A percentile compares a stretch with the other conserved stretches of the same genome.
Evolutionary conservation across 805 yeast genomes (phyloP).

Genomic region (Saturnispora kantuleensis): DNA sequence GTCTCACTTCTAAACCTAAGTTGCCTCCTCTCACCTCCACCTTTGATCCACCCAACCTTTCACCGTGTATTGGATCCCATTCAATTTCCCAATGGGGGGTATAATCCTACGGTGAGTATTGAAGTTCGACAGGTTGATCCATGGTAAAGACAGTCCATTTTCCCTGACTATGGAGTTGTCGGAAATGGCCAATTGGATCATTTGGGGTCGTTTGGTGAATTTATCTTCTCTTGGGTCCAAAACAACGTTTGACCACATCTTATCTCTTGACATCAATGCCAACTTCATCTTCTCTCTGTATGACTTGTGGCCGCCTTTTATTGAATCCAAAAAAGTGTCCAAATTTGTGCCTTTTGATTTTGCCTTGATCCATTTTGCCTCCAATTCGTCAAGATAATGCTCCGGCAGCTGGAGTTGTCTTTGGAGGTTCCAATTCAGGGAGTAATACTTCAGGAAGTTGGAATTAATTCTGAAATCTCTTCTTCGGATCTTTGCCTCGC

Average conservation of each 20-base stretch:
- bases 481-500: too few species aligned
- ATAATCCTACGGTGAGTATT: conserved; percentile 13
- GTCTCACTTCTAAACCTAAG: too few species aligned
- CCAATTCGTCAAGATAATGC: too few species aligned
- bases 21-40: conserved; percentile 18
- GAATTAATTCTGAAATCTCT: conserved; percentile 41
- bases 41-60: conserved; percentile 41
- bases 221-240: conserved; percentile 41
- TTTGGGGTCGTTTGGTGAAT: conserved; percentile 4
- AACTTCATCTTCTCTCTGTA: conserved; percentile 20
- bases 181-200: conserved; percentile 8
- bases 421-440: conserved; percentile 33
- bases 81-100: conserved; percentile 22
- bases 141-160: conserved; percentile 21
- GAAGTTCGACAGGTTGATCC: conserved; percentile 20
- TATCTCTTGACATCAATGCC: conserved; percentile 36
- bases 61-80: conserved; percentile 35
- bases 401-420: not conserved
- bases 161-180: conserved; percentile 15
- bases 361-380: too few species aligned
- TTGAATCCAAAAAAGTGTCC: conserved; percentile 19
- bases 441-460: conserved; percentile 38
- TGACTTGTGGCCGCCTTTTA: conserved; percentile 10
- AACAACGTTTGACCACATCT: conserved; percentile 44
- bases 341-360: conserved; percentile 16